These are phyloP conservation scores for Brassica incana DNA, from an alignment of 345 rosid species.

Conservation along the genomic window DNA sequence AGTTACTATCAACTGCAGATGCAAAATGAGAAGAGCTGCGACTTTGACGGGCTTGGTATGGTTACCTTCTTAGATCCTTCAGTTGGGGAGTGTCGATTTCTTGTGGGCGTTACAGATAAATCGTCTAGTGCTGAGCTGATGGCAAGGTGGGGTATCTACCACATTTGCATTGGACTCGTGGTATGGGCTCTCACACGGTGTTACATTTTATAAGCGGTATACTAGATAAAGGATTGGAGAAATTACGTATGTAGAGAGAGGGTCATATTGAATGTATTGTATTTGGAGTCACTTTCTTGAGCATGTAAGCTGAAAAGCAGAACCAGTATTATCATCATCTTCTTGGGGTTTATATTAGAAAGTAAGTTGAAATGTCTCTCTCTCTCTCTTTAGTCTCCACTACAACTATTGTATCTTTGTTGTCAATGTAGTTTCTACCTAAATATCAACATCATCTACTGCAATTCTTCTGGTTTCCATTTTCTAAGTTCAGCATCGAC, in stretches of 20 bases:
- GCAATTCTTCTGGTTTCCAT: slow-evolving; percentile 48
- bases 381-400: background rate
- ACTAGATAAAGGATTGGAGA: slow-evolving; percentile 16
- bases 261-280: background rate
- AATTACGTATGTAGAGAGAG: slow-evolving; percentile 8
- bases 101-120: slow-evolving; percentile 75
- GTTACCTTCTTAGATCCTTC: slow-evolving; percentile 89
- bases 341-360: background rate
- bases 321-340: slow-evolving; percentile 1
- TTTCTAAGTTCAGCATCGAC: slow-evolving; percentile 67
- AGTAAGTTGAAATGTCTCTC: background rate
- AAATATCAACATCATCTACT: slow-evolving; percentile 10
- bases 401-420: background rate
- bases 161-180: slow-evolving; percentile 43
- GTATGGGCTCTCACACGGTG: slow-evolving; percentile 42
- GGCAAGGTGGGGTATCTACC: slow-evolving; percentile 39
- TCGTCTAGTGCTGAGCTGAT: slow-evolving; percentile 41
- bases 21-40: slow-evolving; percentile 80
- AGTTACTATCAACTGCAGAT: slow-evolving; percentile 87
- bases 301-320: slow-evolving; percentile 6
- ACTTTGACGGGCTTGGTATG: slow-evolving; percentile 88
- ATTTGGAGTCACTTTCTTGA: slow-evolving; percentile 2
- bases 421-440: background rate
- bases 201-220: slow-evolving; percentile 40
- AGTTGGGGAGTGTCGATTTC: slow-evolving; percentile 84